Percentiles rank a stretch among this genome's conserved stretches.
These are phyloP conservation scores for Tricholoma hemisulphureum DNA, from an alignment of 768 basidiomycete species.

Conservation along the genomic window DNA sequence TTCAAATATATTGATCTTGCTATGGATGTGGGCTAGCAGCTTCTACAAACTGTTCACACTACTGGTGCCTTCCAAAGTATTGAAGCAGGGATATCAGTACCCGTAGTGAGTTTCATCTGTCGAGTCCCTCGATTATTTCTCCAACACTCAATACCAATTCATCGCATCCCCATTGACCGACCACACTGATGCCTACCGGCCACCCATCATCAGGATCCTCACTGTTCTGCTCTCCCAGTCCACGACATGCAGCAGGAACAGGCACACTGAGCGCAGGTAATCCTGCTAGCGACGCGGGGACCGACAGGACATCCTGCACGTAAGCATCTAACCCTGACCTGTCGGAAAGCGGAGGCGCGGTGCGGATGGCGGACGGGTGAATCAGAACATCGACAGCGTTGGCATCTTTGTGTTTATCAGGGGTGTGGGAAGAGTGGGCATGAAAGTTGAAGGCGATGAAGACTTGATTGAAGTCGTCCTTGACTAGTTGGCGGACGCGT, in stretches of 20 bases:
- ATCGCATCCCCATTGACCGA: conserved; percentile 87
- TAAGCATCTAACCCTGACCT: conserved; percentile 53
- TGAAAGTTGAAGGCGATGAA: conserved; percentile 61
- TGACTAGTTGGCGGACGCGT: conserved; percentile 68
- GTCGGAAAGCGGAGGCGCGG: conserved; percentile 61
- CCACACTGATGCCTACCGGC: conserved; percentile 82
- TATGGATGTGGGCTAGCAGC: too few relatives aligned
- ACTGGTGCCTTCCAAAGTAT: too few relatives aligned
- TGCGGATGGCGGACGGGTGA: conserved; percentile 85
- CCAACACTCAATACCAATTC: conserved; percentile 57
- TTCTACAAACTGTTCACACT: too few relatives aligned
- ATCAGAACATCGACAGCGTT: conserved; percentile 74
- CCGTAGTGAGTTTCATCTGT: background rate
- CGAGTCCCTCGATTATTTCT: conserved; percentile 36
- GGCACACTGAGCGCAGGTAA: conserved; percentile 82
- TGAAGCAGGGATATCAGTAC: background rate
- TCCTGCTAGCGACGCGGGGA: conserved; percentile 89
- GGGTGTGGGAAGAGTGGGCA: conserved; percentile 15
- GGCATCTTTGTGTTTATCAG: background rate
- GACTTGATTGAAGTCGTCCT: conserved; percentile 67
- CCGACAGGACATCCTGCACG: conserved; percentile 88
- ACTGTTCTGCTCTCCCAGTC: too few relatives aligned
- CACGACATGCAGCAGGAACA: conserved; percentile 16
- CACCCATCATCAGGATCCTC: conserved; percentile 56
- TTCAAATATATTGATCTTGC: too few relatives aligned